Conservation (phyloP, 2,329 filamentous ascomycete genomes). For the Cordyceps tenuipes region DNA sequence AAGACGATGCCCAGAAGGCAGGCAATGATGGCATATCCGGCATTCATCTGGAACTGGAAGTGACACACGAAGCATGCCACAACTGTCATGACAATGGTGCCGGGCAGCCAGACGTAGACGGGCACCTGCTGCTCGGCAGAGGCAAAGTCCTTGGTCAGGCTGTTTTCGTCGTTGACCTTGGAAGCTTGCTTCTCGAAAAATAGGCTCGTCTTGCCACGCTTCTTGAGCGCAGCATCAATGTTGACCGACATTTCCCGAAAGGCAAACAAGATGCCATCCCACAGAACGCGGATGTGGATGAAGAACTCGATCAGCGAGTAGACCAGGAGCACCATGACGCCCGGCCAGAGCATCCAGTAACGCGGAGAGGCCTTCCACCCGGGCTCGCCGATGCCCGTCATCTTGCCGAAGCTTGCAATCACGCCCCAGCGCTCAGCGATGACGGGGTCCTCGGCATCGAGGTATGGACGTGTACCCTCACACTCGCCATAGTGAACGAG, state of each 20-base stretch:
- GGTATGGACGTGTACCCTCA: slow-evolving; percentile 29
- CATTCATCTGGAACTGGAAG: slow-evolving; percentile 42
- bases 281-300: slow-evolving; percentile 30
- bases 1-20: slow-evolving; percentile 45
- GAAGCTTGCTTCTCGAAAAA: slow-evolving; percentile 30
- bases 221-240: slow-evolving; percentile 24
- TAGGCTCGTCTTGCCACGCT: slow-evolving; percentile 22
- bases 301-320: slow-evolving; percentile 33
- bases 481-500: slow-evolving; percentile 42
- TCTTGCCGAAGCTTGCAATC: slow-evolving; percentile 23
- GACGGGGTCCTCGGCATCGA: slow-evolving; percentile 16
- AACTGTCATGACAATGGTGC: slow-evolving; percentile 39
- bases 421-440: slow-evolving; percentile 23
- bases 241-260: slow-evolving; percentile 22
- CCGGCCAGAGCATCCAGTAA: slow-evolving; percentile 37
- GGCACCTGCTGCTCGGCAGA: slow-evolving; percentile 39
- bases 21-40: slow-evolving; percentile 42
- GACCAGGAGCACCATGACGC: slow-evolving; percentile 35
- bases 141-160: slow-evolving; percentile 31
- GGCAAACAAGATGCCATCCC: slow-evolving; percentile 27
- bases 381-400: slow-evolving; percentile 21
- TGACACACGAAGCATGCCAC: slow-evolving; percentile 43
- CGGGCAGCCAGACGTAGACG: slow-evolving; percentile 43
- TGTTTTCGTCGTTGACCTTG: slow-evolving; percentile 23
- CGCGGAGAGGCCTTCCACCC: slow-evolving; percentile 28